phyloP scores from a whole-genome alignment of 305 asterid species.

The Ajuga reptans region DNA sequence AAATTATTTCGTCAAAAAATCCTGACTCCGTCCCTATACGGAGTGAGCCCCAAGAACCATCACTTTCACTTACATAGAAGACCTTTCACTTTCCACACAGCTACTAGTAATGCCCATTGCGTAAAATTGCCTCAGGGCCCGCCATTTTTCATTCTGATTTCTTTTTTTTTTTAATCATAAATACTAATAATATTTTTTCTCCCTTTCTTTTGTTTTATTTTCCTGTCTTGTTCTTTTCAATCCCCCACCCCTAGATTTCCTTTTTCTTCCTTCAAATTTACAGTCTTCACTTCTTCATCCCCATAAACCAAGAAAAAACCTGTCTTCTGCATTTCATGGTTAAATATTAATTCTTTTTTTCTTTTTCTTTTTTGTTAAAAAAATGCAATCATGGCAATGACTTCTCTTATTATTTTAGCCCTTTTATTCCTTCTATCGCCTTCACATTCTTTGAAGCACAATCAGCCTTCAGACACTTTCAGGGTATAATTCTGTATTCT shows the following conservation, averaged over 20 bases:
- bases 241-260: slow-evolving; percentile 1
- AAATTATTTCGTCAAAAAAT: no score
- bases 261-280: slow-evolving; percentile 1
- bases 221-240: slow-evolving; percentile 53
- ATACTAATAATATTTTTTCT: slow-evolving; percentile 17
- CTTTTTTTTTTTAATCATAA: background rate
- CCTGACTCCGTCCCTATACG: no score
- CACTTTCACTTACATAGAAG: slow-evolving; percentile 18
- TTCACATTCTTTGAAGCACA: slow-evolving; percentile 24
- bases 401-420: slow-evolving; percentile 22
- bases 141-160: slow-evolving; percentile 16
- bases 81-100: slow-evolving; percentile 39
- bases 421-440: slow-evolving; percentile 33
- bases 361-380: background rate
- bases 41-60: no score
- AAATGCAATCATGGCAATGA: slow-evolving; percentile 50
- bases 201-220: slow-evolving; percentile 31
- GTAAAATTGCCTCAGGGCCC: slow-evolving; percentile 26
- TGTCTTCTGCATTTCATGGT: no score
- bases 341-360: no score
- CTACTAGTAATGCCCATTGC: slow-evolving; percentile 33
- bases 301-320: background rate
- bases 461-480: slow-evolving; percentile 24
- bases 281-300: background rate
- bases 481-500: slow-evolving; percentile 27